Base-by-base conservation (phyloP, 192 early-diverging fungal genomes). In the Mortierella alpina region DNA sequence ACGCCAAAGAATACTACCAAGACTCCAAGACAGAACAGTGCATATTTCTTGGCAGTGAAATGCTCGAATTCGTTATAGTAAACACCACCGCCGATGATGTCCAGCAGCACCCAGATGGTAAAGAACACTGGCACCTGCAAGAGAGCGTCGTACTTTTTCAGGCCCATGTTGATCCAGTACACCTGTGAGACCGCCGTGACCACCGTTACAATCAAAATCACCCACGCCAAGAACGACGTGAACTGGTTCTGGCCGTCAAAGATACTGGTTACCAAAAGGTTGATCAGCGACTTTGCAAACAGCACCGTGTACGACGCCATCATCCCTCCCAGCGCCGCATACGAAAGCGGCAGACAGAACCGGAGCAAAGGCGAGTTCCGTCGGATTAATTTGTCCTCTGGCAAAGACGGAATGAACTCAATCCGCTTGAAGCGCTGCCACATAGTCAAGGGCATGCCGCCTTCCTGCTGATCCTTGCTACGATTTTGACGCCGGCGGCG, bases 141-240 rank as follows among this genome's bases (percentile, higher is more conserved):
- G 61, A 95, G 60, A 0, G 94, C 94, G 62, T 95, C 94, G 73
- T 95, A 95, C 46, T 92, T 85, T 57, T 88, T 86, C 11, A 95
- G 71, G 0, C 94, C 94, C 87, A 92, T 93, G 75, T 92, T 95
- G 50, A 95, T 93, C 92, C 93, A 95, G 74, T 93, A 94, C 31
- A 95, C 89, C 82, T 95, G 93, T 5, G 88, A 87, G 0, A 93
- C 86, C 4, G 93, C 94, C 14, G 93, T 94, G 59, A 90, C 85
- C n/a, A 90, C 86, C 0, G 93, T 95, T 20, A 94, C 88, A 6
- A 86, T 70, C 49, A 92, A 71, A 66, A 95, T 93, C 59, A 88
- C 68, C 90, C 91, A 95, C 6, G 94, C 79, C 20, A 89, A 68
- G 22, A 86, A 75, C 40, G 78, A 84, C 39, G 84, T 89, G 74